Percentiles rank a stretch among this genome's conserved stretches.
phyloP scores from a whole-genome alignment of 176 grass and related monocot species.

The Zizania latifolia region DNA sequence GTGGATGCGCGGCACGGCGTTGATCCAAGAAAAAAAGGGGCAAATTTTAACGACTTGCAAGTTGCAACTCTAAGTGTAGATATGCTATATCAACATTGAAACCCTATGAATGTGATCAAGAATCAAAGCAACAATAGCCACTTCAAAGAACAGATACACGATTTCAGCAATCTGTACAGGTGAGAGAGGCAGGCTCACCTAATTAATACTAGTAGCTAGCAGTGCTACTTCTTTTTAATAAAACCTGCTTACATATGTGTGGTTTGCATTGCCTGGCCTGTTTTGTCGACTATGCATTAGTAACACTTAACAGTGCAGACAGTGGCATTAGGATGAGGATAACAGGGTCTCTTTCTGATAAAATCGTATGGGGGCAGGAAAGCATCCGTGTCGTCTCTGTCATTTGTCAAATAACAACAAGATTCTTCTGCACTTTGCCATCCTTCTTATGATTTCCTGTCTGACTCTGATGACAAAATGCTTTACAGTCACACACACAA shows the following conservation, averaged over 20 bases:
- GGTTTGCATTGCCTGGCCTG: not conserved
- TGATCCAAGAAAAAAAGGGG: no score
- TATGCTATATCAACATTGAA: not conserved
- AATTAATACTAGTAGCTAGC: not conserved
- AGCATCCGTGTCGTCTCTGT: constrained; percentile 4
- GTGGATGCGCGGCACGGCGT: no score
- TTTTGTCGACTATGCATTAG: not conserved
- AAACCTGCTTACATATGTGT: not conserved
- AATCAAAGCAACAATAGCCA: not conserved
- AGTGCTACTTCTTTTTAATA: not conserved
- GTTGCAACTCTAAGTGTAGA: no score
- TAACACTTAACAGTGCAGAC: not conserved
- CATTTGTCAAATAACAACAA: constrained; percentile 19
- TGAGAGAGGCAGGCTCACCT: not conserved
- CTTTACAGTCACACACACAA: constrained; percentile 16
- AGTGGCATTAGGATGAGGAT: not conserved
- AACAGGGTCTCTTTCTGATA: not conserved
- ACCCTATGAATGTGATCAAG: not conserved
- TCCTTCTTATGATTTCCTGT: constrained; percentile 28
- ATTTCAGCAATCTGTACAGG: not conserved
- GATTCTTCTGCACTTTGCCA: constrained; percentile 32
- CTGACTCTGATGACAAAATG: constrained; percentile 4
- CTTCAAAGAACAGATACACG: not conserved
- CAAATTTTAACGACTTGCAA: no score
- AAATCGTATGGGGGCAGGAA: not conserved